A percentile compares a stretch with the other conserved stretches of the same genome.
These are phyloP conservation scores for Acanthochlamys bracteata DNA, from an alignment of 106 monocot species.

Conservation along the genomic window DNA sequence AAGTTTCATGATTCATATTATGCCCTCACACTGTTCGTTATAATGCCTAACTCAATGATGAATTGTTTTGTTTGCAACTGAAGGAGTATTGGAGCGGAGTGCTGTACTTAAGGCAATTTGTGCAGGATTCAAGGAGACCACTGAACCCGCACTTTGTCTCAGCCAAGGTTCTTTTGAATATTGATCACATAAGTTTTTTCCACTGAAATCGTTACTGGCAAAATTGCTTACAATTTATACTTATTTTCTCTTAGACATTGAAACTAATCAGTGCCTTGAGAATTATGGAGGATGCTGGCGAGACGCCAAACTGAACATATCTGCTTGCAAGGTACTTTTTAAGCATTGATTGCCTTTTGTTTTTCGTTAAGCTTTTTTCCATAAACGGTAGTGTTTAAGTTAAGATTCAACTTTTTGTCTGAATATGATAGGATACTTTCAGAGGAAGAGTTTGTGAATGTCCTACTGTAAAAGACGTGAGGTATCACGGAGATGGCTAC, in stretches of 20 bases:
- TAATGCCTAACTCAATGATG: too few species aligned
- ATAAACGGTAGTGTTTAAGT: too few species aligned
- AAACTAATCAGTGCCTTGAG: conserved; percentile 85
- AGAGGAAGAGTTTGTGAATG: conserved; percentile 85
- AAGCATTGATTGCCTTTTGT: background rate
- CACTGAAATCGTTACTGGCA: background rate
- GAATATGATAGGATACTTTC: conserved; percentile 56
- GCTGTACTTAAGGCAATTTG: conserved; percentile 82
- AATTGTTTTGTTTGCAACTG: background rate
- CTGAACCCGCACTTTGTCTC: conserved; percentile 82
- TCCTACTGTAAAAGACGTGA: conserved; percentile 56
- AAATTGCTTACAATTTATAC: background rate
- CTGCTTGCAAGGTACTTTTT: conserved; percentile 80
- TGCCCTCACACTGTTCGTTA: too few species aligned
- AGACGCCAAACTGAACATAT: conserved; percentile 44
- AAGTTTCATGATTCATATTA: too few species aligned
- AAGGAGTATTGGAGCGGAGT: conserved; percentile 68
- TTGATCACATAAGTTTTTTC: background rate
- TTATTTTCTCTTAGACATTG: conserved; percentile 35
- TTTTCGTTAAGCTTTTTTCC: background rate
- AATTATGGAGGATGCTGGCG: conserved; percentile 86
- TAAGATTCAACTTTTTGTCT: background rate
- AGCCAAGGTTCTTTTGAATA: conserved; percentile 38
- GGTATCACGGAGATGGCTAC: conserved; percentile 87
- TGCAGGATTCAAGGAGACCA: conserved; percentile 84